phyloP scores from a whole-genome alignment of 1,284 basidiomycete species.

The Melampsora larici-populina region DNA sequence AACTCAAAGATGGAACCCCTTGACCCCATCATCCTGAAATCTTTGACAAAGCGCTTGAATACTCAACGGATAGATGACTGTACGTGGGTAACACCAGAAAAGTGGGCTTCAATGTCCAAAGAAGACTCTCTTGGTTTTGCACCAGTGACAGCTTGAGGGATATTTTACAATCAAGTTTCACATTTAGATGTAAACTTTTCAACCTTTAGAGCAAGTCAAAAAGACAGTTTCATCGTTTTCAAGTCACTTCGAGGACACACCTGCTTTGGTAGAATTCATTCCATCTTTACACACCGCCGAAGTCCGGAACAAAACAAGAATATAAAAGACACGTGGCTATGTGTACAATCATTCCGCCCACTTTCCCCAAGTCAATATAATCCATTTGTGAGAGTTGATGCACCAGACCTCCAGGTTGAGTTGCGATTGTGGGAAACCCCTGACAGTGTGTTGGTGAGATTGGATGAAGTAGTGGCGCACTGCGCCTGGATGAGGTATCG shows the following conservation, averaged over 20 bases:
- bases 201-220: neutral
- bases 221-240: neutral
- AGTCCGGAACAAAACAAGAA: neutral
- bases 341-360: neutral
- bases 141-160: neutral
- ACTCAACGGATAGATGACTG: too few species aligned
- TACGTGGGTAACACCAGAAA: too few species aligned
- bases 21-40: too few species aligned
- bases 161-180: neutral
- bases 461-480: too few species aligned
- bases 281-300: neutral
- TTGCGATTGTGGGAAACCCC: neutral
- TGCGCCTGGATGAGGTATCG: slow-evolving; percentile 37
- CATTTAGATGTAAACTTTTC: neutral
- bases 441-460: neutral
- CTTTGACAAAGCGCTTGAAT: too few species aligned
- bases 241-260: neutral
- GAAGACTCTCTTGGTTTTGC: neutral
- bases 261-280: neutral
- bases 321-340: neutral
- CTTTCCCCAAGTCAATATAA: neutral
- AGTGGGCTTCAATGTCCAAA: too few species aligned
- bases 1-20: too few species aligned
- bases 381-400: neutral
- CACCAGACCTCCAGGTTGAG: neutral